Conservation (phyloP, 441 rosid genomes). For the Erysimum pusillum region DNA sequence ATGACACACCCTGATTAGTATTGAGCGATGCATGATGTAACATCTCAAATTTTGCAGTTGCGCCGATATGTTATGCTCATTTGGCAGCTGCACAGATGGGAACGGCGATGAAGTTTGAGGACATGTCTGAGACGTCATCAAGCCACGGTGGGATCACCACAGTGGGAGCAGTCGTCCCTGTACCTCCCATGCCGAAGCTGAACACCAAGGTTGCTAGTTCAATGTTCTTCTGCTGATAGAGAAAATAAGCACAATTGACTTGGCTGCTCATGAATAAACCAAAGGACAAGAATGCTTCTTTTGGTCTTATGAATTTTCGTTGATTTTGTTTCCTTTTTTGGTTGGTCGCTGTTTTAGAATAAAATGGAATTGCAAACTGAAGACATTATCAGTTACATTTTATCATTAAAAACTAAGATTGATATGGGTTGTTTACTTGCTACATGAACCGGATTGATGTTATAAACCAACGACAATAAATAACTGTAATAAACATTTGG, state of each 20-base stretch:
- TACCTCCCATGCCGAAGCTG: conserved; percentile 54
- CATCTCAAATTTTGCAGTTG: conserved; percentile 52
- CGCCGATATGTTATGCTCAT: conserved; percentile 68
- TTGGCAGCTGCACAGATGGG: conserved; percentile 64
- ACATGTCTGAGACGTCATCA: conserved; percentile 54
- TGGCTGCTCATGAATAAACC: neutral
- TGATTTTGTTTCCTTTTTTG: no score
- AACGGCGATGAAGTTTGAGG: conserved; percentile 59
- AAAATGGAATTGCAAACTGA: neutral
- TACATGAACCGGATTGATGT: neutral
- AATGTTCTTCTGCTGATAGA: conserved; percentile 64
- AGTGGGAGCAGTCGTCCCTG: conserved; percentile 47
- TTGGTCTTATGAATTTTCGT: neutral
- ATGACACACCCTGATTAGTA: neutral
- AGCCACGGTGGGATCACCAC: conserved; percentile 48
- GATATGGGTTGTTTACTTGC: neutral
- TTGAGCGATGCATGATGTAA: neutral
- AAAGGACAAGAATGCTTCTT: neutral
- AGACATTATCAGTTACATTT: neutral
- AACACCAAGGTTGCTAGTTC: conserved; percentile 46
- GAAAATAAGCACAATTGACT: conserved; percentile 13
- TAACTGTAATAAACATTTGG: neutral
- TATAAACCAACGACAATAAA: neutral
- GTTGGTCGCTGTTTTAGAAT: neutral
- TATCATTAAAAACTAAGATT: neutral